Conservation (phyloP, 2,329 filamentous ascomycete species). For the Hypoxylon sp. region DNA sequence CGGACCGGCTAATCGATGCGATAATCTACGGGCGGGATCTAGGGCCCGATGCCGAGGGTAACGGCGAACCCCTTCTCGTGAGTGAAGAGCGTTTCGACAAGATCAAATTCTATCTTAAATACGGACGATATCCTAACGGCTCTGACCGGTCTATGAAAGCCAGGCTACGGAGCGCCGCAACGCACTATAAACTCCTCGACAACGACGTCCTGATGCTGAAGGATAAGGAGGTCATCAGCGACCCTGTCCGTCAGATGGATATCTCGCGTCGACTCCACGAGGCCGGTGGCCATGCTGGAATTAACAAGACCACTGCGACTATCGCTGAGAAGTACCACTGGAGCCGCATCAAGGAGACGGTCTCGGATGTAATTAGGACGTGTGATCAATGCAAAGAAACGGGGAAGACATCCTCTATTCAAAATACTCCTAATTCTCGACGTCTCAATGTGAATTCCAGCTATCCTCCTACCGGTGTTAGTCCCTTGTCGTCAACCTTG, state of each 20-base stretch:
- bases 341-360: constrained; percentile 98
- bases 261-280: constrained; percentile 85
- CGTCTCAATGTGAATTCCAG: constrained; percentile 46
- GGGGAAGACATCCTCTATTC: constrained; percentile 66
- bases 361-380: constrained; percentile 92
- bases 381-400: constrained; percentile 91
- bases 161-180: constrained; percentile 91
- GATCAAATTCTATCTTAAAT: constrained; percentile 97
- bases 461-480: constrained; percentile 22
- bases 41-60: constrained; percentile 59
- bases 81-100: constrained; percentile 98
- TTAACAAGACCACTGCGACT: constrained; percentile 97
- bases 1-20: constrained; percentile 78
- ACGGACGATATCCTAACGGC: constrained; percentile 91
- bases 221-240: constrained; percentile 95
- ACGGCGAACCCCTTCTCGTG: constrained; percentile 80
- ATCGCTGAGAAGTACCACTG: constrained; percentile 97
- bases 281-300: constrained; percentile 82
- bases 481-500: constrained; percentile 31
- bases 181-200: constrained; percentile 89
- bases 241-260: constrained; percentile 90
- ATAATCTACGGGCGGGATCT: constrained; percentile 83
- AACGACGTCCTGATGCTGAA: constrained; percentile 93
- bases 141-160: constrained; percentile 97
- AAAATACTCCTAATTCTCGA: constrained; percentile 37